A percentile compares a stretch with the other conserved stretches of the same genome.
These are phyloP conservation scores for Leccinum uliginosum DNA, from an alignment of 768 basidiomycete genomes.

Conservation along the genomic window DNA sequence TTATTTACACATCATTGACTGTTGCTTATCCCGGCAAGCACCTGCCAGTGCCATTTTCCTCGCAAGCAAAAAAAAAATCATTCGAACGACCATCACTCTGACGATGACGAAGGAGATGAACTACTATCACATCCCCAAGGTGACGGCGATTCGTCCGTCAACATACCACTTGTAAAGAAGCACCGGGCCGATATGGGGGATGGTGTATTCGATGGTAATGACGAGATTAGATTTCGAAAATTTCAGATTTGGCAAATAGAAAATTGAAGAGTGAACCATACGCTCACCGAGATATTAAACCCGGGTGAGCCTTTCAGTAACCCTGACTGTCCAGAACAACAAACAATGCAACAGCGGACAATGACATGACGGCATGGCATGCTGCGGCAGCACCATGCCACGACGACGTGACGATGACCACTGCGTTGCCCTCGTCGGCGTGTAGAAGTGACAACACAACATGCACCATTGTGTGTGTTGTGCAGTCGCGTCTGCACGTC, in stretches of 20 bases:
- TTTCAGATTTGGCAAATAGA: conserved; percentile 38
- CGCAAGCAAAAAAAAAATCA: conserved; percentile 19
- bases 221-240: conserved; percentile 41
- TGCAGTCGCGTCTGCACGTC: too few species aligned
- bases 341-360: too few species aligned
- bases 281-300: conserved; percentile 96
- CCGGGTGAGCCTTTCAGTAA: conserved; percentile 57
- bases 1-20: too few species aligned
- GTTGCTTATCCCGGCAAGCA: conserved; percentile 21
- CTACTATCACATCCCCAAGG: conserved; percentile 74
- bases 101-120: conserved; percentile 62
- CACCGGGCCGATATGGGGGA: conserved; percentile 47
- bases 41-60: conserved; percentile 22
- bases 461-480: too few species aligned
- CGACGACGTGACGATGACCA: too few species aligned
- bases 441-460: too few species aligned
- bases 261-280: conserved; percentile 61
- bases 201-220: conserved; percentile 77
- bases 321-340: not conserved
- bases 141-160: conserved; percentile 43
- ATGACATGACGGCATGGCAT: too few species aligned
- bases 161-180: conserved; percentile 59
- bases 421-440: too few species aligned
- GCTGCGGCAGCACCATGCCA: too few species aligned
- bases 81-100: conserved; percentile 31